These are phyloP conservation scores for Gypsophila paniculata DNA, from an alignment of 179 eudicot species.

Conservation along the genomic window DNA sequence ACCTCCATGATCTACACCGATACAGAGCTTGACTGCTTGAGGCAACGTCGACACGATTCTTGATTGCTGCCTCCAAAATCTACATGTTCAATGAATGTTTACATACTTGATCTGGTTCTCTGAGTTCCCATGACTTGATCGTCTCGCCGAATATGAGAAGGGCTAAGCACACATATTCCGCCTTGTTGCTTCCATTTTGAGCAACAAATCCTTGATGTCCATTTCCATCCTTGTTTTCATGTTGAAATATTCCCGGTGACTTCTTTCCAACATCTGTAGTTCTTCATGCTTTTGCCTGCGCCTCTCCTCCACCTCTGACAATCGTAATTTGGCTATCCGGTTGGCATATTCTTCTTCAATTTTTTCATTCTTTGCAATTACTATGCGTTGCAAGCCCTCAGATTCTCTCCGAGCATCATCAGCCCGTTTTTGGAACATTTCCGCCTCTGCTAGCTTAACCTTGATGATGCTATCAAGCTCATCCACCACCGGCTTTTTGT, in stretches of 20 bases:
- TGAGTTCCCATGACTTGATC: neutral
- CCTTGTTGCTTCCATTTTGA: constrained; percentile 84
- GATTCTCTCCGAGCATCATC: constrained; percentile 91
- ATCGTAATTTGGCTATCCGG: constrained; percentile 51
- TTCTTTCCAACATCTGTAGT: constrained; percentile 60
- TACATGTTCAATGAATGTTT: neutral
- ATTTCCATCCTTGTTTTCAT: constrained; percentile 91
- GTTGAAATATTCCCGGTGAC: constrained; percentile 67
- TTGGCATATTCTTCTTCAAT: constrained; percentile 65
- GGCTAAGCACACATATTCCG: constrained; percentile 38
- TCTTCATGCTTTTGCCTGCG: constrained; percentile 66
- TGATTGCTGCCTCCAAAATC: constrained; percentile 10
- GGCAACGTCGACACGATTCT: neutral
- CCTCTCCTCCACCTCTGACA: constrained; percentile 69
- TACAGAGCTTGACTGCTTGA: constrained; percentile 1
- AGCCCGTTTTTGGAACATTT: constrained; percentile 88
- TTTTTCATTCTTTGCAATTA: constrained; percentile 55
- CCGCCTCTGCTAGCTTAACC: constrained; percentile 81
- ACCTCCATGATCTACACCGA: neutral
- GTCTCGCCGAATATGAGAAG: no score
- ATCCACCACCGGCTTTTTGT: constrained; percentile 44
- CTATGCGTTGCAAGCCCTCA: constrained; percentile 71
- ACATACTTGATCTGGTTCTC: neutral
- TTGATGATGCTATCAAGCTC: constrained; percentile 78
- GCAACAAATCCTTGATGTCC: constrained; percentile 72